Evolutionary conservation across 148 eudicot genomes (phyloP).

Genomic region (Camellia sinensis): DNA sequence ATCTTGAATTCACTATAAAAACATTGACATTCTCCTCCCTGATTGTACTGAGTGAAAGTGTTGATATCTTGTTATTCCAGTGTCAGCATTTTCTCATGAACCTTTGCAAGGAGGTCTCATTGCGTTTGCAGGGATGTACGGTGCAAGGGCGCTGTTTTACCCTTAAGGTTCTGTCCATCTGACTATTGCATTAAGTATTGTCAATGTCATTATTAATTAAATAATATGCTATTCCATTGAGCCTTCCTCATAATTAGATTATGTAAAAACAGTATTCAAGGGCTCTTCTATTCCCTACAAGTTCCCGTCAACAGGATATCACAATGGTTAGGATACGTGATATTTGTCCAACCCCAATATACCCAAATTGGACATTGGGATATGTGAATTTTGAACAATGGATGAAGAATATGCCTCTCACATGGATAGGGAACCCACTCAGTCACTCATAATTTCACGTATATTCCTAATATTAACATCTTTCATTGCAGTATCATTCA

Average conservation of each 20-base stretch:
- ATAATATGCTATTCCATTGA: not conserved
- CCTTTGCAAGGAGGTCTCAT: conserved; percentile 85
- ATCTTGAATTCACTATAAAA: not conserved
- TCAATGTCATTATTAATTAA: not conserved
- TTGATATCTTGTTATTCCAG: conserved; percentile 40
- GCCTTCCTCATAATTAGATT: not conserved
- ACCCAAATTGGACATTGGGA: not conserved
- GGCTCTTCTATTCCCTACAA: not conserved
- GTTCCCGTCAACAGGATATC: not conserved
- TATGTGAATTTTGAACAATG: not conserved
- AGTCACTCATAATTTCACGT: not conserved
- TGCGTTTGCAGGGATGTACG: conserved; percentile 83
- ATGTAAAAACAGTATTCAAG: not conserved
- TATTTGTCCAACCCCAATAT: not conserved
- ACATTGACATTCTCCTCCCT: conserved; percentile 2
- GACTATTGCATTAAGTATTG: not conserved
- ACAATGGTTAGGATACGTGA: not conserved
- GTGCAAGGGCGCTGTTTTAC: conserved; percentile 80
- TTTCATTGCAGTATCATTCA: not conserved
- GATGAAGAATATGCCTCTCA: not conserved
- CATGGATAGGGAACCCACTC: not conserved
- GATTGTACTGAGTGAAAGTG: conserved; percentile 9
- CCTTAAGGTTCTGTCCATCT: conserved; percentile 49
- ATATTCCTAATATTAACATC: not conserved
- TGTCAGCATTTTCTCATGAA: conserved; percentile 55